These are phyloP conservation scores for Zostera marina DNA, from an alignment of 116 monocot species.

Conservation along the genomic window DNA sequence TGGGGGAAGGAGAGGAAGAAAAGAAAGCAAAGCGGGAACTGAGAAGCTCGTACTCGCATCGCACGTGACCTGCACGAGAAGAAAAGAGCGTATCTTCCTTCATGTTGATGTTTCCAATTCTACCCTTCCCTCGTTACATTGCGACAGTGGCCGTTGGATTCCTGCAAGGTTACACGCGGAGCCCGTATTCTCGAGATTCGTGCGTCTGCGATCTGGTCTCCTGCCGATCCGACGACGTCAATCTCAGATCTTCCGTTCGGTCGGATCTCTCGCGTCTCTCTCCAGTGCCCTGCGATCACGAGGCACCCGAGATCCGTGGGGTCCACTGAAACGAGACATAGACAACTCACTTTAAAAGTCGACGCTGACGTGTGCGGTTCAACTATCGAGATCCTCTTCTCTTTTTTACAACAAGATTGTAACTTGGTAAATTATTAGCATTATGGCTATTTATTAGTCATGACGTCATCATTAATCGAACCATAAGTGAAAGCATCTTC, in stretches of 20 bases:
- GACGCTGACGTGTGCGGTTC: neutral
- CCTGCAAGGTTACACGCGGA: neutral
- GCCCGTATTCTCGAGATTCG: neutral
- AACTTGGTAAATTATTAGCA: no score
- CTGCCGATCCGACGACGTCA: neutral
- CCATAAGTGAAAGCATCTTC: no score
- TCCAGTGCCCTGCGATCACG: no score
- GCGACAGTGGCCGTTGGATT: neutral
- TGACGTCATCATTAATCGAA: no score
- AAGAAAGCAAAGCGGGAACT: neutral
- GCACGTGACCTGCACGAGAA: slow-evolving; percentile 3
- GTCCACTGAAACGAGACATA: neutral
- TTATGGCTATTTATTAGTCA: no score
- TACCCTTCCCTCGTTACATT: neutral
- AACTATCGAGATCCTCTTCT: neutral
- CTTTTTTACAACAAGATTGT: no score
- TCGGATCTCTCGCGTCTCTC: neutral
- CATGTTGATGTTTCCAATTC: neutral
- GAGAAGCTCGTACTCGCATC: neutral
- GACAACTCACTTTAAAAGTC: slow-evolving; percentile 1
- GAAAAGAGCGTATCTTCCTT: neutral
- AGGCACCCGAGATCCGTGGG: neutral
- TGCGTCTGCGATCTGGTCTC: neutral
- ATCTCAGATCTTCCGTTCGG: neutral
- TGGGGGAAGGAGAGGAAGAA: neutral